These are phyloP conservation scores for Physcomitrellopsis africana DNA, from an alignment of 225 moss, liverwort and hornwort genomes.

Conservation along the genomic window DNA sequence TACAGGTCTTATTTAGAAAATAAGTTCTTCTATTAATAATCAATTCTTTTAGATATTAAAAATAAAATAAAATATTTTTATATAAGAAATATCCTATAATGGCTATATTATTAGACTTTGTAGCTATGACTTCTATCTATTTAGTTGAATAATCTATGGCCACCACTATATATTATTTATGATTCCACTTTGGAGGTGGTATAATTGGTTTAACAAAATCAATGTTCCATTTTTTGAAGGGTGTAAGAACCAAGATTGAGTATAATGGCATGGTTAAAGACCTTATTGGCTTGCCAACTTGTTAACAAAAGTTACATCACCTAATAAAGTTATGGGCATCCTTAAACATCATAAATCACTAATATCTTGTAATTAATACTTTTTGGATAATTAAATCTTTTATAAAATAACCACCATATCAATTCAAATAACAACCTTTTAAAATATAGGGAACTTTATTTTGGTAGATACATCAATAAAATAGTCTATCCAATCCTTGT, in stretches of 20 bases:
- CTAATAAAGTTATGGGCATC: background rate
- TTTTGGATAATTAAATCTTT: background rate
- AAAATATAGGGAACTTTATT: background rate
- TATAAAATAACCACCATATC: constrained; percentile 14
- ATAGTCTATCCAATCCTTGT: background rate
- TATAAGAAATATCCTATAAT: background rate
- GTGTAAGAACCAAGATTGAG: background rate
- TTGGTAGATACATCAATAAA: background rate
- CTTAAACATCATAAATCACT: background rate
- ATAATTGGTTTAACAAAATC: background rate
- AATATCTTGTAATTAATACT: constrained; percentile 11
- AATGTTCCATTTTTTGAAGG: constrained; percentile 19
- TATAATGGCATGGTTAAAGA: constrained; percentile 1
- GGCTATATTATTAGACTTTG: background rate
- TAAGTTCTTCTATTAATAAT: constrained; percentile 8
- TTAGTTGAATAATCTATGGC: constrained; percentile 6
- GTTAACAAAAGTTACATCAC: background rate
- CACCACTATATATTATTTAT: constrained; percentile 10
- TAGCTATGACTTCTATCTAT: background rate
- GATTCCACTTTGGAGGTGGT: background rate
- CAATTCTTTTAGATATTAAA: constrained; percentile 12
- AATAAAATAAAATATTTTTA: constrained; percentile 7
- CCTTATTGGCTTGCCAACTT: background rate
- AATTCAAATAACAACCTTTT: background rate
- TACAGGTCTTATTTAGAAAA: constrained; percentile 6